These are phyloP conservation scores for Phymatotrichopsis omnivora DNA, from an alignment of 2,329 filamentous ascomycete genomes.

Conservation along the genomic window DNA sequence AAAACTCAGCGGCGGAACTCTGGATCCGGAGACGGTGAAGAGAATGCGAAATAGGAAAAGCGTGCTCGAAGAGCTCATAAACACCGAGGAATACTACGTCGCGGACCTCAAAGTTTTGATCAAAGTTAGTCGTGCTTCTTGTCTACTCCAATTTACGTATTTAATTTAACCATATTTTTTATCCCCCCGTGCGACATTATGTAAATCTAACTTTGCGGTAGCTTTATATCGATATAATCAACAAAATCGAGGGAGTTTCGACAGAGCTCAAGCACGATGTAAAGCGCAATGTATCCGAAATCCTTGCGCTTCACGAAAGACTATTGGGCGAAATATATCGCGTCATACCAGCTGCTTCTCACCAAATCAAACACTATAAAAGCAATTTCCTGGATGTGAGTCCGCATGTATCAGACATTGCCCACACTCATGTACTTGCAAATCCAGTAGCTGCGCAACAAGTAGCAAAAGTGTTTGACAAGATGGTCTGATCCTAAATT, in stretches of 20 bases:
- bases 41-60: slow-evolving; percentile 66
- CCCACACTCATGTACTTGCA: slow-evolving; percentile 34
- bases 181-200: too few relatives aligned
- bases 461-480: slow-evolving; percentile 51
- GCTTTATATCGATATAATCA: slow-evolving; percentile 66
- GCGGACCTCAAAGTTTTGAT: slow-evolving; percentile 76
- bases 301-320: slow-evolving; percentile 73
- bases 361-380: slow-evolving; percentile 31
- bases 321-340: slow-evolving; percentile 65
- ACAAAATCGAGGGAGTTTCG: slow-evolving; percentile 58
- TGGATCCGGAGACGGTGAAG: slow-evolving; percentile 60
- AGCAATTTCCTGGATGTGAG: slow-evolving; percentile 16
- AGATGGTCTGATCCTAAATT: slow-evolving; percentile 41
- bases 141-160: neutral
- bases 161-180: slow-evolving; percentile 9
- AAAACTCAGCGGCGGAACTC: slow-evolving; percentile 42
- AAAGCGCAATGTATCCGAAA: slow-evolving; percentile 66
- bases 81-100: slow-evolving; percentile 80
- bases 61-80: slow-evolving; percentile 74
- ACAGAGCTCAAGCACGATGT: slow-evolving; percentile 58
- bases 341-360: slow-evolving; percentile 53
- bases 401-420: slow-evolving; percentile 20
- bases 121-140: slow-evolving; percentile 57
- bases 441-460: slow-evolving; percentile 52
- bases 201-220: too few relatives aligned